Evolutionary conservation across 2,329 filamentous ascomycete genomes (phyloP).

Genomic region (Myriosclerotinia curreyana): DNA sequence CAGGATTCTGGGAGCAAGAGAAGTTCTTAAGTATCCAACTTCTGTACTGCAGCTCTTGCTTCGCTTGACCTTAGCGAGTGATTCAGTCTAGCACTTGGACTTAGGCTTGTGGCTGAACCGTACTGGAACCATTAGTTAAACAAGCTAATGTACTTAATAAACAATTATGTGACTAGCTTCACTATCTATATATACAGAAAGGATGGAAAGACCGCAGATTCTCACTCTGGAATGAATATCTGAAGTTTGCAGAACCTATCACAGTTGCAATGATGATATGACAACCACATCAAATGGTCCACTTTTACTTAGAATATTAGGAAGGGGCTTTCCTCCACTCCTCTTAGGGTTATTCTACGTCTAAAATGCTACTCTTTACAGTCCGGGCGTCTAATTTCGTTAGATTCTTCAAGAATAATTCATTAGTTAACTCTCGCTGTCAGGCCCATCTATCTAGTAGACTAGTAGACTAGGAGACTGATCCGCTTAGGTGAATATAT

Average conservation of each 20-base stretch:
- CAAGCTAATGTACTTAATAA: rapidly evolving
- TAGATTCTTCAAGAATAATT: too few species aligned
- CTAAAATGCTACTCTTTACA: too few species aligned
- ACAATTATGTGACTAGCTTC: background rate
- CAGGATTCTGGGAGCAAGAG: background rate
- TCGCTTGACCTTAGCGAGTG: background rate
- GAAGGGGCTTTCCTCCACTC: too few species aligned
- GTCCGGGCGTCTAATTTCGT: too few species aligned
- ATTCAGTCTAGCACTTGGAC: background rate
- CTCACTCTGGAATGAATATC: too few species aligned
- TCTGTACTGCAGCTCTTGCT: background rate
- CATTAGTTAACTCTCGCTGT: too few species aligned
- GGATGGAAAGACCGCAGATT: background rate
- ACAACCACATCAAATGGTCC: background rate
- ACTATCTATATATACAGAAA: background rate
- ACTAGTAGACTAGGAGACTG: too few species aligned
- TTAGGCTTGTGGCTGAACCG: background rate
- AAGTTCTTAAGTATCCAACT: background rate
- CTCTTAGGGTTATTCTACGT: too few species aligned
- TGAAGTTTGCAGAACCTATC: background rate
- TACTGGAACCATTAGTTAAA: background rate
- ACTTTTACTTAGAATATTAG: too few species aligned
- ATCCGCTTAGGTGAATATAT: too few species aligned
- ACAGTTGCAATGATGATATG: background rate
- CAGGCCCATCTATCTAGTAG: too few species aligned